Base-by-base conservation (phyloP, 1,284 basidiomycete genomes). In the Phellopilus nigrolimitatus region DNA sequence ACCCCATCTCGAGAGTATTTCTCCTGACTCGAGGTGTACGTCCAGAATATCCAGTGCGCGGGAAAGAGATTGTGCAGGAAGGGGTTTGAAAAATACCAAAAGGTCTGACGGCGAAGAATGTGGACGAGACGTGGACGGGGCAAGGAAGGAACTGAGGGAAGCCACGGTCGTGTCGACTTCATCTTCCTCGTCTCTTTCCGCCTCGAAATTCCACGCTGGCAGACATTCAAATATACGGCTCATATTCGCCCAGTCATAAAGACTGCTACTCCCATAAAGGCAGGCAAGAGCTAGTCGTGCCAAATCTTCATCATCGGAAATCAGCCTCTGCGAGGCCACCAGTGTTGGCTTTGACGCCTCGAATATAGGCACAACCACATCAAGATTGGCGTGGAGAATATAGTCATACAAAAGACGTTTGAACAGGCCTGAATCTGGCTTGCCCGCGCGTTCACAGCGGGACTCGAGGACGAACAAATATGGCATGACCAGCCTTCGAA, bases 181-280 rank as follows among this genome's bases (percentile, higher is more conserved):
- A 56, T 90, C 89, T 37, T 75, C 77, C 50, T 88, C 79, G 45
- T 79, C 76, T 33, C 76, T 75, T 47, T 79, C 77, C 9, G 75
- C 74, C 21, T 69, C 64, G 25, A 83, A 73, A 54, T 86, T 82
- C 91, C 91, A 97, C 6, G 86, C 92, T 0, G 94, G 94, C 38
- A 97, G 73, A 63, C 92, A 97, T 64, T 97, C 94, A 65, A 97
- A 97, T 51, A 97, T 90, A 30, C 75, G 73, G 57, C 85, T 90
- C 92, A 95, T 95, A 1, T 75, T 83, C 0, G 80, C 62, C 91
- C 89, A 95, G 57, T 83, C 76, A 57, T 80, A 72, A 30, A 83
- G 68, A 51, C 75, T 77, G 56, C 82, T 74, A 60, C 79, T 90
- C 9, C 91, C 91, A 59, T 97, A 97, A n/a, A 97, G 69, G 60